Conservation (phyloP, 2,329 filamentous ascomycete genomes). For the Talaromyces amestolkiae region DNA sequence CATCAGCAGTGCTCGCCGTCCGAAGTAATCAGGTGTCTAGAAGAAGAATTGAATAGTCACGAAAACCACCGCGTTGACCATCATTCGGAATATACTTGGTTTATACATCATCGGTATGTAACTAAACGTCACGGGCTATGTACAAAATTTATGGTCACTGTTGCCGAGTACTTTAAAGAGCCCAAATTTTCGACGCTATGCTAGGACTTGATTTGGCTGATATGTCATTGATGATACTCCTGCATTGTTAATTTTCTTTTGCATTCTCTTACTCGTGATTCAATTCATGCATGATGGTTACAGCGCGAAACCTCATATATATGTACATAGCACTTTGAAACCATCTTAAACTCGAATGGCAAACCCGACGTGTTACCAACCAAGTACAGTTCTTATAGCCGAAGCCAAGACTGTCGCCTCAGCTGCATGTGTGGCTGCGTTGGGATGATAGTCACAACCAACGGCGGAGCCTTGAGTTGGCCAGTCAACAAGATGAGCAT, state of each 20-base stretch:
- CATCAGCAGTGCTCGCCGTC: too few species aligned
- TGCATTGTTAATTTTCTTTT: too few species aligned
- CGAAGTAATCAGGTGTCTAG: too few species aligned
- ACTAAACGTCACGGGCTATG: too few species aligned
- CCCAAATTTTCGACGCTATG: not conserved
- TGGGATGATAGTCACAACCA: constrained; percentile 15
- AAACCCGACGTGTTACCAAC: not conserved
- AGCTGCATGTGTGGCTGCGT: constrained; percentile 12
- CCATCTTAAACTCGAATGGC: not conserved
- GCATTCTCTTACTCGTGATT: not conserved
- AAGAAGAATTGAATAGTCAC: too few species aligned
- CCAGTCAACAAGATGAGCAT: constrained; percentile 16
- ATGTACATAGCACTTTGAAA: not conserved
- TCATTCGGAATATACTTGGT: too few species aligned
- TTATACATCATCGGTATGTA: too few species aligned
- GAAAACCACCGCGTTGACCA: too few species aligned
- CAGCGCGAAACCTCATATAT: not conserved
- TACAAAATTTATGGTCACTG: too few species aligned
- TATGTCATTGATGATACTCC: not conserved
- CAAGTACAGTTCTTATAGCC: constrained; percentile 5
- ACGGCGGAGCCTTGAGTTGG: constrained; percentile 13
- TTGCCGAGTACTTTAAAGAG: too few species aligned
- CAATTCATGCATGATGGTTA: not conserved
- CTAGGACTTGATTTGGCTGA: not conserved
- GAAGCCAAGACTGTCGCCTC: not conserved